A percentile compares a stretch with the other conserved stretches of the same genome.
These are phyloP conservation scores for Mycena filopes DNA, from an alignment of 768 basidiomycete species.

Conservation along the genomic window DNA sequence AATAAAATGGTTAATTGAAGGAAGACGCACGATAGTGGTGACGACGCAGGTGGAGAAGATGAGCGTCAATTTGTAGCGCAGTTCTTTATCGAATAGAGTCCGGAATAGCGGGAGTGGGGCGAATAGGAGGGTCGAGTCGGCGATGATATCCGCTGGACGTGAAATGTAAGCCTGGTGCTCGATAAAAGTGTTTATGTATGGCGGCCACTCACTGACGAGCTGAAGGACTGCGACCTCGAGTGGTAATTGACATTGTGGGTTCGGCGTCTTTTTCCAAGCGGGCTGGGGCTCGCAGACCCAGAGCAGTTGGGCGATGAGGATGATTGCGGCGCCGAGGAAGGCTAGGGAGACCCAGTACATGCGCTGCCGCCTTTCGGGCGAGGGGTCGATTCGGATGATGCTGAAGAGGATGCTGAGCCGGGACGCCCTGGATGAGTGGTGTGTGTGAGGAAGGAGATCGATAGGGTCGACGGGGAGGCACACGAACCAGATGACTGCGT, in stretches of 20 bases:
- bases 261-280: constrained; percentile 49
- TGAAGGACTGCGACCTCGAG: constrained; percentile 63
- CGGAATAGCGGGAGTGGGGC: constrained; percentile 58
- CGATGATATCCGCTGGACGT: constrained; percentile 56
- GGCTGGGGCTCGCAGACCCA: constrained; percentile 54
- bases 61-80: constrained; percentile 56
- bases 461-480: not conserved
- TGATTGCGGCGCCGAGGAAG: constrained; percentile 41
- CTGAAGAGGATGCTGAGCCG: constrained; percentile 66
- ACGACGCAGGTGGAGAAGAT: constrained; percentile 66
- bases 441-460: not conserved
- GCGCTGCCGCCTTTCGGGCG: constrained; percentile 36
- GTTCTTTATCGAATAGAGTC: constrained; percentile 48
- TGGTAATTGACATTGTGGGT: constrained; percentile 55
- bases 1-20: not conserved
- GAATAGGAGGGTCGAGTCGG: constrained; percentile 57
- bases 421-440: constrained; percentile 47
- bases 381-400: constrained; percentile 62
- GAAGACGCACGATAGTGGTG: constrained; percentile 52
- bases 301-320: constrained; percentile 57
- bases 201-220: constrained; percentile 63
- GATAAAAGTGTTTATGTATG: no score
- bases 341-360: constrained; percentile 44
- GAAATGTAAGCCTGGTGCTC: no score
- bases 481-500: constrained; percentile 51